Conservation (phyloP, 306 rosid genomes). For the Mucuna pruriens region DNA sequence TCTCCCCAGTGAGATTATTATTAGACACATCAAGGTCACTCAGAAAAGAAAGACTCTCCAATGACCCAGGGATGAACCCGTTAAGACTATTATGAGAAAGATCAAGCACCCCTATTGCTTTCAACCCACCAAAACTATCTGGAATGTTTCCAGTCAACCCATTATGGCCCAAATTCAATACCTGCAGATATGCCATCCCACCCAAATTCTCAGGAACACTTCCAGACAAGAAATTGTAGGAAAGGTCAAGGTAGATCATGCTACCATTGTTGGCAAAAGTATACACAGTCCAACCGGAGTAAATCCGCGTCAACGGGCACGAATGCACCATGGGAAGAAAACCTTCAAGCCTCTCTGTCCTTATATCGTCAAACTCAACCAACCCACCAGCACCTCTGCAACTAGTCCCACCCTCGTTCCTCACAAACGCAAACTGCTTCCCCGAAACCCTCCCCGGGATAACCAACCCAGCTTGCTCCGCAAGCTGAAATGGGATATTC, state of each 20-base stretch:
- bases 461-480: slow-evolving; percentile 66
- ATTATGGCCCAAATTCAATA: slow-evolving; percentile 79
- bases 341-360: slow-evolving; percentile 55
- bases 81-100: slow-evolving; percentile 70
- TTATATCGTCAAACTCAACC: slow-evolving; percentile 69
- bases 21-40: slow-evolving; percentile 83
- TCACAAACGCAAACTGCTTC: slow-evolving; percentile 77
- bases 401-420: slow-evolving; percentile 79
- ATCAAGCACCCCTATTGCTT: slow-evolving; percentile 68
- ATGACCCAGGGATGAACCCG: slow-evolving; percentile 66
- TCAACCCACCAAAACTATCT: slow-evolving; percentile 65
- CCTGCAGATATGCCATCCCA: slow-evolving; percentile 58
- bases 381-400: slow-evolving; percentile 88
- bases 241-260: slow-evolving; percentile 74
- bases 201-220: slow-evolving; percentile 62
- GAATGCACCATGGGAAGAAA: slow-evolving; percentile 74
- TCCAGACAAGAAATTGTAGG: slow-evolving; percentile 71
- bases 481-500: slow-evolving; percentile 59
- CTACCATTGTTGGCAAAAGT: slow-evolving; percentile 62
- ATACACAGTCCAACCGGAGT: slow-evolving; percentile 68
- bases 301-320: slow-evolving; percentile 69
- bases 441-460: slow-evolving; percentile 69
- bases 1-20: slow-evolving; percentile 63
- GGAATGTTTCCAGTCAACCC: slow-evolving; percentile 63
- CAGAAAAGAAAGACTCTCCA: slow-evolving; percentile 69